Conservation (phyloP, 2,329 filamentous ascomycete genomes). For the Cytospora piceae region DNA sequence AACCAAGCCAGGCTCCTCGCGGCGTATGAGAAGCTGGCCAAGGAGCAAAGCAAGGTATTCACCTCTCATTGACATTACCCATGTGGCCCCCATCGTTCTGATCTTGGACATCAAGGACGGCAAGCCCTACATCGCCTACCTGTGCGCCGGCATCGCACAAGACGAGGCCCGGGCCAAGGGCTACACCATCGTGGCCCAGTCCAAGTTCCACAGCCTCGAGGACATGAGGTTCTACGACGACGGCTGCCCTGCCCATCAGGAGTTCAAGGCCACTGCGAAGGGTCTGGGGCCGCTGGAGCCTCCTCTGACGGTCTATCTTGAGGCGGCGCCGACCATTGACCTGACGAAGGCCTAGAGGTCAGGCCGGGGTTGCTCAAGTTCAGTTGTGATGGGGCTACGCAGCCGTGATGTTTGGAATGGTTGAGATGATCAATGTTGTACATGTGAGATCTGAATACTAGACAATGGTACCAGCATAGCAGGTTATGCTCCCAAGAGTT, state of each 20-base stretch:
- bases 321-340: constrained; percentile 30
- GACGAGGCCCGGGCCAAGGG: constrained; percentile 65
- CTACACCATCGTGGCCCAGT: constrained; percentile 66
- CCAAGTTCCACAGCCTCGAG: constrained; percentile 64
- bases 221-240: constrained; percentile 74
- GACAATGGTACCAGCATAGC: neutral
- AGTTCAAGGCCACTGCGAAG: constrained; percentile 44
- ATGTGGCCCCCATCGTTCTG: neutral
- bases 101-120: constrained; percentile 57
- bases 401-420: neutral
- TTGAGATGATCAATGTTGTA: neutral
- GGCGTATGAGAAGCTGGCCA: constrained; percentile 47
- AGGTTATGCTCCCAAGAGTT: neutral
- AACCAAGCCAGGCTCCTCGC: constrained; percentile 50
- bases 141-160: constrained; percentile 54
- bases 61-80: neutral
- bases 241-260: constrained; percentile 48
- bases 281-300: constrained; percentile 41
- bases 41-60: constrained; percentile 48
- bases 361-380: neutral
- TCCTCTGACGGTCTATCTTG: constrained; percentile 47
- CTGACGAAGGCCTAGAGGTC: constrained; percentile 15
- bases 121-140: constrained; percentile 68
- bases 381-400: neutral
- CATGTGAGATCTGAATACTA: neutral